These are phyloP conservation scores for Gnaphalium uliginosum DNA, from an alignment of 129 eudicot species.

Conservation along the genomic window DNA sequence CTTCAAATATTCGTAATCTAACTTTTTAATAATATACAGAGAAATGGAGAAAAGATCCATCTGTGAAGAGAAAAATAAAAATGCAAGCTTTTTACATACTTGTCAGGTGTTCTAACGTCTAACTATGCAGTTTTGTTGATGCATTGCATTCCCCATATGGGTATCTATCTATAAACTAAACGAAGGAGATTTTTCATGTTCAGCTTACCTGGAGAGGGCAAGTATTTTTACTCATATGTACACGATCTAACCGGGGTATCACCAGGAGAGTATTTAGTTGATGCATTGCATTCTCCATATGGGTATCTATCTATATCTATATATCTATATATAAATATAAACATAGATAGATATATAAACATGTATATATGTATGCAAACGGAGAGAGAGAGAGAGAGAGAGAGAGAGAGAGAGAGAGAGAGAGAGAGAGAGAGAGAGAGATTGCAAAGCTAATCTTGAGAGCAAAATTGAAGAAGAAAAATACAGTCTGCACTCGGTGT, in stretches of 20 bases:
- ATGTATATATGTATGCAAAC: not conserved
- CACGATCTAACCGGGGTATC: too few species aligned
- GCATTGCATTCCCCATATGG: not conserved
- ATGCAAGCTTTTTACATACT: not conserved
- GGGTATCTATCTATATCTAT: not conserved
- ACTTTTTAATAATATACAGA: not conserved
- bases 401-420: too few species aligned
- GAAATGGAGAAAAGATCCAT: too few species aligned
- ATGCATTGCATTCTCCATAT: not conserved
- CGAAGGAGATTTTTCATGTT: too few species aligned
- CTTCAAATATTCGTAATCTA: not conserved
- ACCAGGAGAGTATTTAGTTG: too few species aligned
- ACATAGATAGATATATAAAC: not conserved
- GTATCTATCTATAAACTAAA: not conserved
- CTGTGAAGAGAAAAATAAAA: not conserved
- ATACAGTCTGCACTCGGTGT: not conserved
- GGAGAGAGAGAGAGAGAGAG: not conserved
- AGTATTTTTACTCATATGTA: too few species aligned
- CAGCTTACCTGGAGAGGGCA: too few species aligned
- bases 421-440: not conserved
- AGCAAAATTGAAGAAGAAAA: constrained; percentile 1
- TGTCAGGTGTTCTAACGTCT: not conserved
- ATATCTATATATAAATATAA: not conserved
- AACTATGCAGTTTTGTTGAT: not conserved
- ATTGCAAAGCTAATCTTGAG: constrained; percentile 6